Evolutionary conservation across 225 moss, liverwort and hornwort genomes (phyloP), one percentile per base, ranked within the genome.

Genomic region (Straminergon stramineum): DNA sequence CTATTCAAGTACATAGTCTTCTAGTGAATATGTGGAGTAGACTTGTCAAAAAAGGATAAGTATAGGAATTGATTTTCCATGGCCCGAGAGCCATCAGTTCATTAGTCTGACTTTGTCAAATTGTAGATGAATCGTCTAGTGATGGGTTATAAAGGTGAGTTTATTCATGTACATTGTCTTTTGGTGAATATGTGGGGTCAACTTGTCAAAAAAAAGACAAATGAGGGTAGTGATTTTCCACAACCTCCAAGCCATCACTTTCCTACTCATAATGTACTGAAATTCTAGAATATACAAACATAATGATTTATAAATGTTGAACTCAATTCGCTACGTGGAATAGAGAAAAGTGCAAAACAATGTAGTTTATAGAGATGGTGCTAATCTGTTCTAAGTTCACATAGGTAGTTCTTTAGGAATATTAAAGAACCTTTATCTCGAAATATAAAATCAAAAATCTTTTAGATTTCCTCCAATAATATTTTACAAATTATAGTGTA

Each of bases 321-420:
- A 1, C 10, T 45, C 17, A 43, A 45, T 73, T 28, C 27, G 16
- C 16, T 27, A 73, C 27, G 2, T 27, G 16, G 27, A 73, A 73
- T 43, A 27, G 8, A 43, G 3, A 27, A 71, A 43, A 16, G 2
- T 27, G 3, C 5, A 43, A 73, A 43, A 27, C 45, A 28, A 43
- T 35, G 22, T 22, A 22, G 2, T 35, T 19, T 14, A 35, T 23
- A 53, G 7, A 35, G 5, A 22, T 22, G 14, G 6, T 76, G 11
- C 34, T 77, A 22, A 53, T 77, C 53, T 77, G 53, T 34, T 53
- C 18, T 7, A 31, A 4, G 18, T 75, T 0, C 18, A 18, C 2
- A 7, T 18, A 30, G 0, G 10, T 0, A 5, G 0, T 15, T 10
- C 5, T 45, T 45, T 30, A 74, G 17, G 11, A 3, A 16, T 41